Evolutionary conservation across 176 grass and related monocot genomes (phyloP).

Genomic region (Bothriochloa decipiens): DNA sequence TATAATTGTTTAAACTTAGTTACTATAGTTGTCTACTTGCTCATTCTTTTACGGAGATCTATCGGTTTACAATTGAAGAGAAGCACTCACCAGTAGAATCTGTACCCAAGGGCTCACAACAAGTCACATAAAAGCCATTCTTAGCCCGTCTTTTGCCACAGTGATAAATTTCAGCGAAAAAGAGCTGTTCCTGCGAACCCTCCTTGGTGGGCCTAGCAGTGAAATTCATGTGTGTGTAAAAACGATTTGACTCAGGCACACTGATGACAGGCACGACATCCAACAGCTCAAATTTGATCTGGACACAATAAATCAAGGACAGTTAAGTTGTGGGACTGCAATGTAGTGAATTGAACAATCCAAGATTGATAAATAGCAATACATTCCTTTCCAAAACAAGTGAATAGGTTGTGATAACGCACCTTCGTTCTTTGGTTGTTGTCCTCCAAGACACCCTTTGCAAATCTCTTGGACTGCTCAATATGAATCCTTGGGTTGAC

Average conservation of each 20-base stretch:
- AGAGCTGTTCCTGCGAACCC: constrained; percentile 21
- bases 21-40: neutral
- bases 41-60: neutral
- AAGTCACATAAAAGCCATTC: neutral
- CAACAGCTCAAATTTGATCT: neutral
- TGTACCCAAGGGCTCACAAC: constrained; percentile 30
- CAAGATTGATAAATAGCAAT: no score
- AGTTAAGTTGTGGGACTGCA: neutral
- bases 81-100: neutral
- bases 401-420: neutral
- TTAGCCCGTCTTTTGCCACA: neutral
- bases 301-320: neutral
- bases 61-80: neutral
- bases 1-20: neutral
- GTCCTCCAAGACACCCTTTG: constrained; percentile 13
- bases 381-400: neutral
- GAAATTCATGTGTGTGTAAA: constrained; percentile 27
- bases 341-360: no score
- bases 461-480: neutral
- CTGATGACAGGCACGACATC: neutral
- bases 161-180: constrained; percentile 23
- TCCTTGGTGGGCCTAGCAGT: constrained; percentile 17
- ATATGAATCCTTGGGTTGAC: neutral
- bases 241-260: neutral
- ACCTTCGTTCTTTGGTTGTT: constrained; percentile 2